Percentiles rank a stretch among this genome's conserved stretches.
phyloP scores from a whole-genome alignment of 73 alveolate species.

The Paramecium octaurelia region DNA sequence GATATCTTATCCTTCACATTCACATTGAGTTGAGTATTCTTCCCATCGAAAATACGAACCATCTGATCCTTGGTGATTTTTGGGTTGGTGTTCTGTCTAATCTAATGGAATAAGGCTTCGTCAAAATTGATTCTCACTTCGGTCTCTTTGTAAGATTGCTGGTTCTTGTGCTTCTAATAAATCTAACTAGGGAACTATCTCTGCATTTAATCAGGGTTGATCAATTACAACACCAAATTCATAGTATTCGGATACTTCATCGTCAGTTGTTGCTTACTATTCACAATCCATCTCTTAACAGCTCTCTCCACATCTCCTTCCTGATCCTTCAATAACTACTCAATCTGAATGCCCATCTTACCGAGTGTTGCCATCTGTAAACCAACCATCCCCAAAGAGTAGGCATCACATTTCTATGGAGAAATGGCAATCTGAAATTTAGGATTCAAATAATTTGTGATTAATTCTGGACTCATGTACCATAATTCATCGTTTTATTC shows the following conservation, averaged over 20 bases:
- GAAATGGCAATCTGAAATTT: not conserved
- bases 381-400: not conserved
- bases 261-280: not conserved
- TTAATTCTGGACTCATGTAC: slow-evolving; percentile 14
- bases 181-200: not conserved
- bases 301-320: slow-evolving; percentile 24
- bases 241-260: not conserved
- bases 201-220: not conserved
- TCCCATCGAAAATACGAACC: slow-evolving; percentile 12
- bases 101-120: not conserved
- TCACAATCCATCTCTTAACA: not conserved
- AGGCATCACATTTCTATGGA: not conserved
- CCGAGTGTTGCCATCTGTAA: not conserved
- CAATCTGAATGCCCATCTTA: not conserved
- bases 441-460: not conserved
- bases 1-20: not conserved
- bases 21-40: not conserved
- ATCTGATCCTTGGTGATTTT: not conserved
- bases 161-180: not conserved
- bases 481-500: not conserved
- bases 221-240: not conserved
- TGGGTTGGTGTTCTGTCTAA: not conserved
- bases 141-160: not conserved
- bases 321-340: not conserved
- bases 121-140: not conserved